Conservation (phyloP, 805 yeast species). For the Saccharomycopsis fibuligera region DNA sequence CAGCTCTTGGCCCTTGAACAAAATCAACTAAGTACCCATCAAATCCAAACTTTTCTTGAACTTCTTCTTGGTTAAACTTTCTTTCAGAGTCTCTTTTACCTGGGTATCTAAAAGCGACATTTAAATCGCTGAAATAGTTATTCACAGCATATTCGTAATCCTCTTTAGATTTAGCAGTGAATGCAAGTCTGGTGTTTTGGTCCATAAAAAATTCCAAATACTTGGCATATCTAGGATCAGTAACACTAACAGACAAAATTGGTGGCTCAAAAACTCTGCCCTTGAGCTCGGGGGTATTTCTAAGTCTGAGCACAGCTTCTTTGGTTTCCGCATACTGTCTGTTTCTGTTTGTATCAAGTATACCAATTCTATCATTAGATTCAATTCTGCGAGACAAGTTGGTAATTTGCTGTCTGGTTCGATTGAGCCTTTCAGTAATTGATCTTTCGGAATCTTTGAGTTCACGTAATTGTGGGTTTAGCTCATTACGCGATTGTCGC, state of each 20-base stretch:
- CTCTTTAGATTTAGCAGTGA: slow-evolving; percentile 50
- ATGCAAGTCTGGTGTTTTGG: slow-evolving; percentile 46
- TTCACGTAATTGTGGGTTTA: slow-evolving; percentile 30
- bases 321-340: slow-evolving; percentile 29
- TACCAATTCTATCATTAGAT: slow-evolving; percentile 45
- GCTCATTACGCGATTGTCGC: slow-evolving; percentile 23
- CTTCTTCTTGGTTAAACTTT: slow-evolving; percentile 29
- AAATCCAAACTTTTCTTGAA: slow-evolving; percentile 56
- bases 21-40: slow-evolving; percentile 75
- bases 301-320: slow-evolving; percentile 29
- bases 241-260: slow-evolving; percentile 51
- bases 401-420: slow-evolving; percentile 27
- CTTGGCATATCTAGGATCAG: slow-evolving; percentile 42
- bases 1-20: slow-evolving; percentile 64
- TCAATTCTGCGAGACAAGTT: slow-evolving; percentile 33
- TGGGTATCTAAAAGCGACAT: slow-evolving; percentile 53
- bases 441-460: slow-evolving; percentile 32
- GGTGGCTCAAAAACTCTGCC: slow-evolving; percentile 67
- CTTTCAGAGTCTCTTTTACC: slow-evolving; percentile 23
- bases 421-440: slow-evolving; percentile 22
- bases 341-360: slow-evolving; percentile 33
- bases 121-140: slow-evolving; percentile 36
- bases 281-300: slow-evolving; percentile 33
- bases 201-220: slow-evolving; percentile 55
- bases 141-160: slow-evolving; percentile 44